Conservation (phyloP, 306 rosid species). For the Glycyrrhiza uralensis region DNA sequence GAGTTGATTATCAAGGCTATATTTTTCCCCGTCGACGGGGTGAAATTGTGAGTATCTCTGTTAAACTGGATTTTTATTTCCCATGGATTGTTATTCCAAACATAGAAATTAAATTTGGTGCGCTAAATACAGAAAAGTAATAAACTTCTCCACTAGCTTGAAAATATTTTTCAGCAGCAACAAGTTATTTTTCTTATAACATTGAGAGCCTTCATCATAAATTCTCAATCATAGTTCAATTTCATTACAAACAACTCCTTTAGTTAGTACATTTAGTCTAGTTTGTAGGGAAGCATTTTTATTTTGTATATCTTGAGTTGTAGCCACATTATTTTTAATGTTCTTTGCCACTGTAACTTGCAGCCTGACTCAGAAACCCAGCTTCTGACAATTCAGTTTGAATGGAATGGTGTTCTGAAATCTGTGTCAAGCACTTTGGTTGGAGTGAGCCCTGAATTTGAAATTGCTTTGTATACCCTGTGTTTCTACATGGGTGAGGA, state of each 20-base stretch:
- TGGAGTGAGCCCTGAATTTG: conserved; percentile 99
- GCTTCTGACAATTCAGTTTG: conserved; percentile 84
- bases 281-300: neutral
- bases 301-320: conserved; percentile 8
- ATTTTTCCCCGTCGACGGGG: conserved; percentile 81
- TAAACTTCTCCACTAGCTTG: neutral
- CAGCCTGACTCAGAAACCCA: conserved; percentile 97
- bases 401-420: conserved; percentile 92
- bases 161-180: neutral
- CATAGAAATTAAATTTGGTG: neutral
- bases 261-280: neutral
- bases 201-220: neutral
- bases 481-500: conserved; percentile 78
- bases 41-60: conserved; percentile 56
- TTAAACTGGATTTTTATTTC: neutral
- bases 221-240: neutral
- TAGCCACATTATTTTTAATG: conserved; percentile 16
- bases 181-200: neutral
- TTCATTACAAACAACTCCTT: conserved; percentile 10
- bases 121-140: neutral
- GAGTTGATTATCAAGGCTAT: conserved; percentile 91
- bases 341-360: conserved; percentile 28
- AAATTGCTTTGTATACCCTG: conserved; percentile 79
- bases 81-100: neutral
- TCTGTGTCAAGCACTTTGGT: conserved; percentile 87